A percentile compares a stretch with the other conserved stretches of the same genome.
Conservation (phyloP, 148 eudicot species). For the Pouteria glomerata region DNA sequence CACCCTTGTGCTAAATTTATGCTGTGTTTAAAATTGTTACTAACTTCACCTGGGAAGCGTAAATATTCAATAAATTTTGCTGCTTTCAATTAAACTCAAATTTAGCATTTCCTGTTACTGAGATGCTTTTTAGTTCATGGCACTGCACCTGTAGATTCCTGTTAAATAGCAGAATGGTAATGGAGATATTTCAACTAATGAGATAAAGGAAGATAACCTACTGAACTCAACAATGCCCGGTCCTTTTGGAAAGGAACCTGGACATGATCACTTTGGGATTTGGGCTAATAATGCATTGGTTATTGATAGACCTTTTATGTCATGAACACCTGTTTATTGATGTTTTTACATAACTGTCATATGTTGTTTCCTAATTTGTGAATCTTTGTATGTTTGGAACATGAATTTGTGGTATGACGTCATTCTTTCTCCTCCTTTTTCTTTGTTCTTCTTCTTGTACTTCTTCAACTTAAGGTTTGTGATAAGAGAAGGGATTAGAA, state of each 20-base stretch:
- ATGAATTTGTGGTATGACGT: no score
- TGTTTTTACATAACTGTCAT: background rate
- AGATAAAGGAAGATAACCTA: background rate
- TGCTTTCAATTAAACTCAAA: no score
- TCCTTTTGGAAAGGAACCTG: background rate
- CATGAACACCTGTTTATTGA: background rate
- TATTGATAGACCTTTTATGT: background rate
- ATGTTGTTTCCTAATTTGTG: background rate
- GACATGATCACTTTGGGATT: background rate
- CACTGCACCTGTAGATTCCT: background rate
- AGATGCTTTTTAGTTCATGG: background rate
- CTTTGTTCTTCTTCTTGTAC: no score
- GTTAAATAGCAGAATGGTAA: background rate
- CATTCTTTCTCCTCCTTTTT: no score
- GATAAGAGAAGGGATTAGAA: no score
- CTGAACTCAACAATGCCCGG: background rate
- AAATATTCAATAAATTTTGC: no score
- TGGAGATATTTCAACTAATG: background rate
- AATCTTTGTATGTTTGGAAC: no score
- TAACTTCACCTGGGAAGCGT: background rate
- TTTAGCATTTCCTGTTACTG: background rate
- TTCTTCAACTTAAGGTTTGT: no score
- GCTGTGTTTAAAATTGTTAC: background rate
- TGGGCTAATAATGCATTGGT: background rate
- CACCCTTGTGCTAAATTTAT: no score